Evolutionary conservation across 192 early-diverging fungal species (phyloP), one percentile per base, ranked within the genome.

Genomic region (Dissophora globulifera): DNA sequence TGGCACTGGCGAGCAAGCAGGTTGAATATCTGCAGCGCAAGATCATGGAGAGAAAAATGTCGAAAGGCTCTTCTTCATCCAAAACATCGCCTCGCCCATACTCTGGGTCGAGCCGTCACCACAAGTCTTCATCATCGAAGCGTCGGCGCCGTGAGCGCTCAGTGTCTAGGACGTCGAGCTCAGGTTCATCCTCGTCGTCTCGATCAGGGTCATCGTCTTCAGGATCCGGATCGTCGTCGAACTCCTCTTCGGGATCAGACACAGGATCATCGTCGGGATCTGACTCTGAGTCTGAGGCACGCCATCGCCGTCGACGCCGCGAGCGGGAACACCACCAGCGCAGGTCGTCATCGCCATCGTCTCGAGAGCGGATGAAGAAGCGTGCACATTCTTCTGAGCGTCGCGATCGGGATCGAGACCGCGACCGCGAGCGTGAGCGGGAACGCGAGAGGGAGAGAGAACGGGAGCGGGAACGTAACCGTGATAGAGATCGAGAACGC

Each of bases 11-110:
- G 2, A 76, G 71, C 45, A 76, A 67, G 45, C 71, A 76, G 29
- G 71, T 76, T 4, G 71, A 76, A 30, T 76, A 76, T 27, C 17
- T 76, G 58, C 71, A 76, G 30, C 71, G 71, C 50, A 76, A 76
- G 63, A 76, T 76, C 23, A 35, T 60, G 50, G 71, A 76, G 29
- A 58, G 31, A 57, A 76, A 76, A 31, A 53, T 56, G 40, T 67
- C 71, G 19, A 76, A 76, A 58, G 41, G 62, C 38, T 43, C 57
- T 1, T 43, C 57, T 1, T 69, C 67, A 4, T 52, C 67, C 35
- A 57, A 47, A 38, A 10, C 48, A n/a, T 52, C 61, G 52, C 61
- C 61, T 4, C 53, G 43, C 6, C 51, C 31, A 41, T 47, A 20
- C 33, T 22, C 53, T 30, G 23, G 16, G 13, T 8, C 57, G n/a